Conservation (phyloP, 2,329 filamentous ascomycete species). For the Ambrosiella xylebori region DNA sequence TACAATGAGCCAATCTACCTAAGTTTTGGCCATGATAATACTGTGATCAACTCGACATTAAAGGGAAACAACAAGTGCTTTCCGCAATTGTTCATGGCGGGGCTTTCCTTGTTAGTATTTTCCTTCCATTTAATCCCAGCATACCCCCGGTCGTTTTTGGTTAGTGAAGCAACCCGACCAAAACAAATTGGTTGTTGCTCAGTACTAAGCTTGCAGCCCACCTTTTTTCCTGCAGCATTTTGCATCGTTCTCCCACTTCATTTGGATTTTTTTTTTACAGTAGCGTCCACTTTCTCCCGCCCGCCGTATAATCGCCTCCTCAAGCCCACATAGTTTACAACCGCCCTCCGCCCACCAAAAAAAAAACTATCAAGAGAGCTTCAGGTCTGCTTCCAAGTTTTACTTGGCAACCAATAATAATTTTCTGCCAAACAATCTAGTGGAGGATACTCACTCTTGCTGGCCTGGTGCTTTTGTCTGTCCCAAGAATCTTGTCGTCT, state of each 20-base stretch:
- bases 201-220: not conserved
- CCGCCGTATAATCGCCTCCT: not conserved
- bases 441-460: too few relatives aligned
- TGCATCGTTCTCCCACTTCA: not conserved
- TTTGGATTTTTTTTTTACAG: not conserved
- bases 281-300: not conserved
- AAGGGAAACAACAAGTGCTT: not conserved
- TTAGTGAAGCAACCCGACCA: not conserved
- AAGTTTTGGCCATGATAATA: too few relatives aligned
- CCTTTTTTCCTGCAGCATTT: not conserved
- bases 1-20: too few relatives aligned
- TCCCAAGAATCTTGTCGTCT: not conserved
- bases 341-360: not conserved
- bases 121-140: not conserved
- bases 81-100: not conserved
- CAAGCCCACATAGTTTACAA: not conserved
- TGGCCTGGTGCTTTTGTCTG: too few relatives aligned
- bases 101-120: not conserved
- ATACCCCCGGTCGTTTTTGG: not conserved
- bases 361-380: slow-evolving; percentile 1
- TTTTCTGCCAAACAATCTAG: too few relatives aligned
- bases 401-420: not conserved
- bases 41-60: too few relatives aligned
- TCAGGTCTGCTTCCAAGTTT: not conserved
- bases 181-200: not conserved